Base-by-base conservation (phyloP, 352 stramenopile genomes). In the Pythium chondricola region DNA sequence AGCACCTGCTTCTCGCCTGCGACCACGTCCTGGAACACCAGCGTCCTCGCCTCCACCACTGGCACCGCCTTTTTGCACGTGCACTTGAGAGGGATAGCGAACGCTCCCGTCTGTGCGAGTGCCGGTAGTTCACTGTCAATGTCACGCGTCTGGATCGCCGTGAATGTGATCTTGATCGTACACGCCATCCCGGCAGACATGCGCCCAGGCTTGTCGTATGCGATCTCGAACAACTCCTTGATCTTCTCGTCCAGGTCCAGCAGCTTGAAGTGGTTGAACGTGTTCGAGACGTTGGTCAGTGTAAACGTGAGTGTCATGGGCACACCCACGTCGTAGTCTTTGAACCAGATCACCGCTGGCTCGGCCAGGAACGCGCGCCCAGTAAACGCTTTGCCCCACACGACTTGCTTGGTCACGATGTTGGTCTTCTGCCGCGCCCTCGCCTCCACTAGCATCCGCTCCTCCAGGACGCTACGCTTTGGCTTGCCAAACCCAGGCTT, bases 241-340 rank as follows among this genome's bases (percentile, higher is more conserved):
- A 96, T 55, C 6, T 78, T 52, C 26, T 92, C 77, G 14, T 75
- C 63, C 38, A 97, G 60, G 0, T 74, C 58, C 1, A 95, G 59
- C 7, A 97, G 44, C 29, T 90, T 91, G 58, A 97, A 96, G 31
- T 85, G 81, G 64, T 96, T 97, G 56, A 97, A 96, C 0, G 85
- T 95, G 33, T 93, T 86, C 0, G 84, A 96, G 4, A 95, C 73
- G 44, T 97, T 97, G 0, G 90, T 97, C 26, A 97, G 64, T 6
- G 74, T 85, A 26, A 96, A 83, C 7, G 36, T 49, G 20, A 80
- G 60, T 29, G 41, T 60, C 49, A 93, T 72, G 3, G 78, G 61
- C 32, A 58, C 56, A 14, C 80, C 82, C 2, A 96, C 65, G 5
- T 88, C 78, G 51, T 97, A 97, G 58, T 97, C 91, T 21, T 90